Percentiles rank a stretch among this genome's conserved stretches.
Evolutionary conservation across 345 rosid species (phyloP).

Genomic region (Firmiana major): DNA sequence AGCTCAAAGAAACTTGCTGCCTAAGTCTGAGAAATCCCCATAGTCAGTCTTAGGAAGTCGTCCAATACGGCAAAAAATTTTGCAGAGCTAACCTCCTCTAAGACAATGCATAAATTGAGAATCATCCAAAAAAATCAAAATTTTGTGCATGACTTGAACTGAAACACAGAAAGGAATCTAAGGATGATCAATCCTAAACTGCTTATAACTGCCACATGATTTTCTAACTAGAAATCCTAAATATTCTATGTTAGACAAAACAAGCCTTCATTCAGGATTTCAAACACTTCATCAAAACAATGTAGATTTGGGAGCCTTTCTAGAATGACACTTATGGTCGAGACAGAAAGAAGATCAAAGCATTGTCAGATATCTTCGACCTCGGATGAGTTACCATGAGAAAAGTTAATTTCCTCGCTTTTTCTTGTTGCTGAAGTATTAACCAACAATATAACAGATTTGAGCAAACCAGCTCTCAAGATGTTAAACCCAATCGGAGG

Average conservation of each 20-base stretch:
- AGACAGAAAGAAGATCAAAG: slow-evolving; percentile 22
- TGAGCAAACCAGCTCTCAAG: slow-evolving; percentile 92
- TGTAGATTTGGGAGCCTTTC: neutral
- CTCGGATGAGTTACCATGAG: slow-evolving; percentile 61
- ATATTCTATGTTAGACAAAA: neutral
- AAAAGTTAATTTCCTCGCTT: slow-evolving; percentile 38
- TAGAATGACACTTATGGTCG: slow-evolving; percentile 23
- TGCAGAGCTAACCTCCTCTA: neutral
- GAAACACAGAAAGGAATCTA: neutral
- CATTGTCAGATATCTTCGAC: neutral
- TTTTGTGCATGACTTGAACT: neutral
- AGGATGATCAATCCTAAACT: neutral
- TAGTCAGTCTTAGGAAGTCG: neutral
- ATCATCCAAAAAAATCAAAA: neutral
- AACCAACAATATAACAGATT: slow-evolving; percentile 90
- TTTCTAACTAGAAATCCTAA: neutral
- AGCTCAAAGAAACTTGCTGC: neutral
- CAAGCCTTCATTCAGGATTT: neutral
- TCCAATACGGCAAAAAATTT: neutral
- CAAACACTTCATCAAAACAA: neutral
- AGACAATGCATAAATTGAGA: neutral
- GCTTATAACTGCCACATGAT: neutral
- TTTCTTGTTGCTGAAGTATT: slow-evolving; percentile 43
- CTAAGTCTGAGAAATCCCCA: neutral
- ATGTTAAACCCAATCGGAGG: slow-evolving; percentile 92